Conservation (phyloP, 805 yeast genomes). For the Nakazawaea peltata region DNA sequence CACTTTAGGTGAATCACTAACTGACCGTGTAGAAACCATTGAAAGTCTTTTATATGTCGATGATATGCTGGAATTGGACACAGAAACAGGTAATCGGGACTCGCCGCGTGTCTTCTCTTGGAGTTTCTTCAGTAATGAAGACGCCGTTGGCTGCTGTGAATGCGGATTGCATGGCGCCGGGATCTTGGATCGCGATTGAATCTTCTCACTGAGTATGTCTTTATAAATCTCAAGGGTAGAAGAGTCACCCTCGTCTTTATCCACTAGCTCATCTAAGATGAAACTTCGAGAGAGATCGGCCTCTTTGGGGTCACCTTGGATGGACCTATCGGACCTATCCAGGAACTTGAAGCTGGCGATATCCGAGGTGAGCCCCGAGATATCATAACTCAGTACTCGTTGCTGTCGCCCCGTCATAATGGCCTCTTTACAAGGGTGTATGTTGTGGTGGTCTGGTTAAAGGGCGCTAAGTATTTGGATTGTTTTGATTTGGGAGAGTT, state of each 20-base stretch:
- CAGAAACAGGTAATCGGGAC: conserved; percentile 5
- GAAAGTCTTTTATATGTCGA: not conserved
- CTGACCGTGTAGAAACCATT: conserved; percentile 2
- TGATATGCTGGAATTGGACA: not conserved
- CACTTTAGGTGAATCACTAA: conserved; percentile 5
- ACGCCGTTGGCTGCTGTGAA: no score
- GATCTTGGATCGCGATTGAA: conserved; percentile 5
- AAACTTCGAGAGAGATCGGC: conserved; percentile 1
- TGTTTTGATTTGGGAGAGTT: no score
- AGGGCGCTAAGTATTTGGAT: no score
- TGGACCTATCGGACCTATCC: no score
- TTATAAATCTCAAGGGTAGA: conserved; percentile 6
- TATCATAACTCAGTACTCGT: not conserved
- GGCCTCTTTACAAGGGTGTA: no score
- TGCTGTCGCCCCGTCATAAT: no score
- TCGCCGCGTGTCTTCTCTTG: not conserved
- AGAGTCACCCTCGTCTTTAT: not conserved
- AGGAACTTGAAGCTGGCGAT: not conserved
- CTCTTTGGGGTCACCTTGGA: not conserved
- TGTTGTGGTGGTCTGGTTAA: no score
- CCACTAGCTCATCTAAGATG: conserved; percentile 5
- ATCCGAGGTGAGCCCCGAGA: not conserved
- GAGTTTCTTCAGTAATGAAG: not conserved
- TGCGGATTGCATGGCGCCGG: no score
- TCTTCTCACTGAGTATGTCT: conserved; percentile 7